Base-by-base conservation (phyloP, 768 basidiomycete genomes). In the Auricularia heimuer region DNA sequence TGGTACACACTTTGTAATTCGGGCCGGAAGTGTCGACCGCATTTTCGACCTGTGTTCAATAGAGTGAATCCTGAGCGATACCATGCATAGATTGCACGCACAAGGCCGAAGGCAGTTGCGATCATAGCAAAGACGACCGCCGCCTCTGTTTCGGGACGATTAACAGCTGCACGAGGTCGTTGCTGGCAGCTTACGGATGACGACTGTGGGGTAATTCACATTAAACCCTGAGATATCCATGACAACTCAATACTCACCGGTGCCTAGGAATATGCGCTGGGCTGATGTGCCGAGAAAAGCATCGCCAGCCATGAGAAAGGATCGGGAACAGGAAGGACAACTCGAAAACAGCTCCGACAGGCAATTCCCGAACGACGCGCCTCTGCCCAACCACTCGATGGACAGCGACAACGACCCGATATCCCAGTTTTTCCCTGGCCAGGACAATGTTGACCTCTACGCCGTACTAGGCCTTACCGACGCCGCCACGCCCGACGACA, bases 401-500 rank as follows among this genome's bases (percentile, higher is more conserved):
- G 85, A 89, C 77, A 2, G 39, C 39, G 78, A 83, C 70, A 79
- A 83, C 62, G 89, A 92, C 77, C 89, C 89, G 34, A 82, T 88
- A 67, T 73, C 77, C 62, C 85, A 87, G 67, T 89, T 94, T 78
- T 94, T 94, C 73, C 86, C 89, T 0, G 89, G 80, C 56, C 75
- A 87, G 68, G 88, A 87, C 35, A 71, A 77, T 58, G 85, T 90
- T 14, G 85, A 93, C 75, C 83, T 97, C 8, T 97, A 97, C 72
- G 80, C 79, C 0, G 84, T 93, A 4, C 84, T 97, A 21, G 76
- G 75, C 45, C 75, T 95, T 47, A 70, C 77, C 1, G 76, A 76
- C 1, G 76, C 80, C 64, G 85, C 90, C 18, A 83, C 80, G 2
- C 62, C 74, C 1, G 88, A 90, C 29, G 85, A 85, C 21, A 88